Percentiles rank a stretch among this genome's conserved stretches.
Evolutionary conservation across 805 yeast genomes (phyloP).

Genomic region (Maudiozyma pseudohumilis): DNA sequence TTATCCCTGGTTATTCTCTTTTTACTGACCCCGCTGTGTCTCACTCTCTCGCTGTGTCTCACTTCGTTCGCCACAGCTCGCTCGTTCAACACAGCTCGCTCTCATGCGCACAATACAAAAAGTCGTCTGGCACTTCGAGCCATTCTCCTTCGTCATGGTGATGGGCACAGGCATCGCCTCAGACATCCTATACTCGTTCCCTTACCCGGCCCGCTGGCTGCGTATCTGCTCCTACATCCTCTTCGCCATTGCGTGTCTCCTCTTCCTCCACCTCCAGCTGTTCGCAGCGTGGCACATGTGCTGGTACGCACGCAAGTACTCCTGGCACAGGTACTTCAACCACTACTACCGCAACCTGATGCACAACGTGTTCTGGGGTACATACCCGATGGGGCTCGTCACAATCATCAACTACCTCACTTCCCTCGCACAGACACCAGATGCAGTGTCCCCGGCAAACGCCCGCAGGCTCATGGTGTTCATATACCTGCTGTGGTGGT

Average conservation of each 20-base stretch:
- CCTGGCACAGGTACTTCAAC: conserved; percentile 18
- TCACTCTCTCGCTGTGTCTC: too few relatives aligned
- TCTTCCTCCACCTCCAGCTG: conserved; percentile 35
- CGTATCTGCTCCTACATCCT: conserved; percentile 46
- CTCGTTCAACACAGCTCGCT: too few relatives aligned
- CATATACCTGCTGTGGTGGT: conserved; percentile 66
- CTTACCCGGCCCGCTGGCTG: conserved; percentile 55
- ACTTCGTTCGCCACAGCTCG: too few relatives aligned
- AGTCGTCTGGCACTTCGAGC: conserved; percentile 30
- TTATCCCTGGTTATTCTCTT: too few relatives aligned
- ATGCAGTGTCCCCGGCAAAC: not conserved
- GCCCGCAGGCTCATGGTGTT: conserved; percentile 37
- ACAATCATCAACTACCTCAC: conserved; percentile 53
- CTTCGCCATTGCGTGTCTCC: conserved; percentile 48
- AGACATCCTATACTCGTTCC: conserved; percentile 50
- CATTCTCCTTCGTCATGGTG: conserved; percentile 58
- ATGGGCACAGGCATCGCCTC: conserved; percentile 83
- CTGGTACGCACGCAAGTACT: conserved; percentile 19
- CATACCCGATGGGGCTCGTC: conserved; percentile 69
- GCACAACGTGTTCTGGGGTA: conserved; percentile 60
- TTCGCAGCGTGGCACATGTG: conserved; percentile 35
- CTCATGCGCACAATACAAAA: conserved; percentile 1
- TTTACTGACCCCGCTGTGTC: too few relatives aligned
- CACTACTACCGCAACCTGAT: conserved; percentile 33
- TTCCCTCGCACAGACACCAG: conserved; percentile 28